Evolutionary conservation across 345 rosid species (phyloP).

Genomic region (Atalantia buxifolia): DNA sequence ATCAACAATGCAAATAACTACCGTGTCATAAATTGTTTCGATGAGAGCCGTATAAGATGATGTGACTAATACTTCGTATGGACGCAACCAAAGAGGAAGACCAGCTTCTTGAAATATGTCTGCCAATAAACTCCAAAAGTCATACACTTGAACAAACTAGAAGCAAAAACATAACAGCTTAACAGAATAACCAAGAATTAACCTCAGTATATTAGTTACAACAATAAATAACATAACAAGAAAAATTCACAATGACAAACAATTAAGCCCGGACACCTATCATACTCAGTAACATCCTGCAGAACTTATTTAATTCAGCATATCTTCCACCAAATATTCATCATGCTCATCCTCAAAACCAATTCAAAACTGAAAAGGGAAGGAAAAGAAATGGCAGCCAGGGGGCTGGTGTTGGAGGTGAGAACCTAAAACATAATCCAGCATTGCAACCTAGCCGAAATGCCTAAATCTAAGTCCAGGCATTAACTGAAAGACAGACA

Average conservation of each 20-base stretch:
- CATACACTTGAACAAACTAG: constrained; percentile 3
- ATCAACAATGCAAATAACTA: constrained; percentile 26
- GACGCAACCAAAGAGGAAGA: constrained; percentile 97
- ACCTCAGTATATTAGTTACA: not conserved
- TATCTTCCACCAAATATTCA: not conserved
- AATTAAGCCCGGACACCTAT: not conserved
- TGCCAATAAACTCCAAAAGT: constrained; percentile 28
- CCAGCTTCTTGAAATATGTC: constrained; percentile 99
- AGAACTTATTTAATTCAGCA: not conserved
- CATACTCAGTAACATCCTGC: not conserved
- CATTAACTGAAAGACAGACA: constrained; percentile 5
- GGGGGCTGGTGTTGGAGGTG: no score
- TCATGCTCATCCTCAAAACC: not conserved
- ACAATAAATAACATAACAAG: not conserved
- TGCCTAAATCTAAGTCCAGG: not conserved
- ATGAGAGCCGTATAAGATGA: constrained; percentile 98
- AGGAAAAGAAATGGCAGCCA: not conserved
- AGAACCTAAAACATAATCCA: not conserved
- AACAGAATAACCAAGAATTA: not conserved
- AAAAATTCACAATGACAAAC: not conserved
- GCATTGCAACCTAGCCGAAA: not conserved
- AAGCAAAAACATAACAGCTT: constrained; percentile 1
- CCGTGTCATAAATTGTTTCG: constrained; percentile 98
- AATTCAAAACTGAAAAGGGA: not conserved
- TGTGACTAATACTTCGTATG: constrained; percentile 93